phyloP scores from a whole-genome alignment of 768 basidiomycete genomes.

The Russula earlei region DNA sequence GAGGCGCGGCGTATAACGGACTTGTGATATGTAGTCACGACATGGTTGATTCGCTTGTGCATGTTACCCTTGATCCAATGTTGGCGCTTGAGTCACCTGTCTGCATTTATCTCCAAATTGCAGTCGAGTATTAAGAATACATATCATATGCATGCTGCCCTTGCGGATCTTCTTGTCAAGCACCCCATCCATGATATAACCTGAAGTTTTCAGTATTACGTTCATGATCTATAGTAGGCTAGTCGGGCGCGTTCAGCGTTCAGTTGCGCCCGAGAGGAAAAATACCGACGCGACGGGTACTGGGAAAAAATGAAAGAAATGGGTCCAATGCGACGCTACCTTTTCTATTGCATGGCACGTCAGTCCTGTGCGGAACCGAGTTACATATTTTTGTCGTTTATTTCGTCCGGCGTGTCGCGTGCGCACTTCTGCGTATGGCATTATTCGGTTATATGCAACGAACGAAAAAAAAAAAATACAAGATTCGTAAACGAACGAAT shows the following conservation, averaged over 20 bases:
- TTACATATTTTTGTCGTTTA: not conserved
- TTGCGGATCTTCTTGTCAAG: not conserved
- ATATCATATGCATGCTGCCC: not conserved
- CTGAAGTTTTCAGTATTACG: not conserved
- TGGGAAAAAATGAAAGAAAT: not conserved
- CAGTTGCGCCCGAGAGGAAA: not conserved
- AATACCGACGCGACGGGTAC: not conserved
- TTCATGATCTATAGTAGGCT: not conserved
- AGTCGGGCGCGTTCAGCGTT: not conserved
- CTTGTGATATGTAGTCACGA: conserved; percentile 2
- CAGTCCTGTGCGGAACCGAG: not conserved
- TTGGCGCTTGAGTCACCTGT: not conserved
- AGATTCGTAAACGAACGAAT: too few relatives aligned
- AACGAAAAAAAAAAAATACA: too few relatives aligned
- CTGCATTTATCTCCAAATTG: conserved; percentile 5
- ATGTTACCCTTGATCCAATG: not conserved
- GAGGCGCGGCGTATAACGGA: conserved; percentile 10
- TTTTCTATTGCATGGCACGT: not conserved
- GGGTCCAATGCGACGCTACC: not conserved
- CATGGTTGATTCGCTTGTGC: conserved; percentile 11
- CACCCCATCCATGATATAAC: not conserved
- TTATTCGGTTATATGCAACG: too few relatives aligned
- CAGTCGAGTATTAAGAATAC: not conserved
- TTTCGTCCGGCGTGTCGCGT: not conserved
- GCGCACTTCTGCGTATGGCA: conserved; percentile 5